A percentile compares a stretch with the other conserved stretches of the same genome.
These are phyloP conservation scores for Zygoascus tannicola DNA, from an alignment of 805 yeast genomes.

Conservation along the genomic window DNA sequence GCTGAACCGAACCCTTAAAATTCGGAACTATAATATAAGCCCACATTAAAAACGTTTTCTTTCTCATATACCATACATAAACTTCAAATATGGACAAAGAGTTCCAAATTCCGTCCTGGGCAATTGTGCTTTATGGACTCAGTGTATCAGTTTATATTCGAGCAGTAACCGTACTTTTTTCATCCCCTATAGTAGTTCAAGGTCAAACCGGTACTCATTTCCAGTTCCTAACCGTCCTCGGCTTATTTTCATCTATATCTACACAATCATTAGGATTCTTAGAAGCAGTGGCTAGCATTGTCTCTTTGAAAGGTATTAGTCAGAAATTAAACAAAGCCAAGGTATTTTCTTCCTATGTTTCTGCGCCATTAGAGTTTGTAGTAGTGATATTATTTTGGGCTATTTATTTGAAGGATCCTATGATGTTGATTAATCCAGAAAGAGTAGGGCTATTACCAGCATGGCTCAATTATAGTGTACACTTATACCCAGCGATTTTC, in stretches of 20 bases:
- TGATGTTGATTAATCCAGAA: not conserved
- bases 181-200: conserved; percentile 9
- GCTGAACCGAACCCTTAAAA: conserved; percentile 2
- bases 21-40: not conserved
- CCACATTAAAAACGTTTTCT: too few relatives aligned
- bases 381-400: conserved; percentile 28
- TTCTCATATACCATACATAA: too few relatives aligned
- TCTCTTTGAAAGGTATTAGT: conserved; percentile 15
- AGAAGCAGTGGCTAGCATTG: conserved; percentile 8
- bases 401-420: not conserved
- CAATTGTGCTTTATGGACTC: not conserved
- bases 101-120: not conserved
- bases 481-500: conserved; percentile 1
- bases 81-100: too few relatives aligned
- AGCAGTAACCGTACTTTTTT: conserved; percentile 2
- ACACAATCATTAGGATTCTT: conserved; percentile 23
- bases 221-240: conserved; percentile 27
- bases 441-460: not conserved
- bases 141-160: not conserved
- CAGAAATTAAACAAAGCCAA: conserved; percentile 8
- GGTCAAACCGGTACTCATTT: conserved; percentile 29
- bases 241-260: conserved; percentile 22
- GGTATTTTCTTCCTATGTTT: conserved; percentile 7
- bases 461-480: conserved; percentile 4
- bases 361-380: conserved; percentile 28